phyloP scores from a whole-genome alignment of 805 yeast species.

The Jamesozyma piceae region DNA sequence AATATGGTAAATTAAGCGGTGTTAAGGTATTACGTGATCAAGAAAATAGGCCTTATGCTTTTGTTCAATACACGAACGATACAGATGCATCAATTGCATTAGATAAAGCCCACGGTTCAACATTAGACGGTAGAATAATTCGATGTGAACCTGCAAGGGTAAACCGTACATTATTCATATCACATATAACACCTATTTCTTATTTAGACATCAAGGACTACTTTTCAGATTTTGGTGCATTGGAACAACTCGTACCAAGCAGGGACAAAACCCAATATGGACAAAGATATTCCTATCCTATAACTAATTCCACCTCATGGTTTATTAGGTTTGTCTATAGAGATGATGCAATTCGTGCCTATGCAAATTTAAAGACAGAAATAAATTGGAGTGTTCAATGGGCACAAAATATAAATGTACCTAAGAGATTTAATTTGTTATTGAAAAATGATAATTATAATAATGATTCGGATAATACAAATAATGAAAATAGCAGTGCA shows the following conservation, averaged over 20 bases:
- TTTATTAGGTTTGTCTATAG: constrained; percentile 70
- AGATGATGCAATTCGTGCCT: constrained; percentile 82
- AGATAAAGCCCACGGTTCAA: constrained; percentile 55
- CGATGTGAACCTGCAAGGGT: constrained; percentile 90
- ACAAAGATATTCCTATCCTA: constrained; percentile 13
- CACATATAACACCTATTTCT: constrained; percentile 23
- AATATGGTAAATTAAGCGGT: constrained; percentile 61
- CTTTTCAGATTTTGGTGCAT: constrained; percentile 56
- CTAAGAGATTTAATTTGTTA: constrained; percentile 28
- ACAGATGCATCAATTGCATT: constrained; percentile 63
- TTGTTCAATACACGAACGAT: constrained; percentile 74
- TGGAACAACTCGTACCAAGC: constrained; percentile 53
- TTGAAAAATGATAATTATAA: constrained; percentile 11
- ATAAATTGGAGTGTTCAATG: constrained; percentile 60
- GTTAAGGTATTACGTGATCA: constrained; percentile 82
- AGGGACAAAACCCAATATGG: constrained; percentile 23
- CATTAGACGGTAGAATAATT: constrained; percentile 62
- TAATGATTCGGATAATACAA: not conserved
- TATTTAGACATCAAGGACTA: constrained; percentile 31
- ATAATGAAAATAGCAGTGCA: not conserved
- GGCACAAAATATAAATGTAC: constrained; percentile 73
- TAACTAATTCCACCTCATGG: constrained; percentile 42
- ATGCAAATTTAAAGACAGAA: constrained; percentile 53
- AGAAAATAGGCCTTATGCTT: constrained; percentile 80
- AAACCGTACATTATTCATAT: constrained; percentile 69